These are phyloP conservation scores for Cajanus cajan DNA, from an alignment of 306 rosid genomes.

Conservation along the genomic window DNA sequence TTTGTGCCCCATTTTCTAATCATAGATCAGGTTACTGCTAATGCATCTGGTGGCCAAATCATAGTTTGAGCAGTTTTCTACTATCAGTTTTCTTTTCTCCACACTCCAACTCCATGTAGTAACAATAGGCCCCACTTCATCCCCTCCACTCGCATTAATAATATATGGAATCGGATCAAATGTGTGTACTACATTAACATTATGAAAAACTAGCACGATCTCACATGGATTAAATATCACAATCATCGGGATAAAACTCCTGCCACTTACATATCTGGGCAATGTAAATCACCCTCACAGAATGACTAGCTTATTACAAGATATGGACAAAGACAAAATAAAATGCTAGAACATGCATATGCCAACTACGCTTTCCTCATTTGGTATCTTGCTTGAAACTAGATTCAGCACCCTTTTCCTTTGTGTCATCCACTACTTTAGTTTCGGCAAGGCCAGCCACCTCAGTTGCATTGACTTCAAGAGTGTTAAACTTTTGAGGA, in stretches of 20 bases:
- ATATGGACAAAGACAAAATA: conserved; percentile 32
- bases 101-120: no score
- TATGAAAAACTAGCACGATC: conserved; percentile 23
- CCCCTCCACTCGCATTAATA: no score
- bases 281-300: conserved; percentile 18
- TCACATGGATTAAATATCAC: conserved; percentile 21
- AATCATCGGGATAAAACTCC: conserved; percentile 24
- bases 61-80: no score
- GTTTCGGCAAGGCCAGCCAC: conserved; percentile 32
- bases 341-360: conserved; percentile 23
- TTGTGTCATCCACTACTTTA: conserved; percentile 26
- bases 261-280: conserved; percentile 20
- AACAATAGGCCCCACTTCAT: no score
- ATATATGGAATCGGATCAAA: not conserved
- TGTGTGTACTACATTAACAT: not conserved
- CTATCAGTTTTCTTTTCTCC: no score
- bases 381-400: conserved; percentile 35
- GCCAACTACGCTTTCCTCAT: conserved; percentile 29
- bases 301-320: conserved; percentile 24
- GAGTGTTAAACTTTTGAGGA: conserved; percentile 21
- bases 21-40: no score
- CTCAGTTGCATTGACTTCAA: conserved; percentile 37
- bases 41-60: no score
- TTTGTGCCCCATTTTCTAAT: no score
- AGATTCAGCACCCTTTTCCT: conserved; percentile 30